A percentile compares a stretch with the other conserved stretches of the same genome.
phyloP scores from a whole-genome alignment of 2,329 filamentous ascomycete species.

The Penicillium olsonii region DNA sequence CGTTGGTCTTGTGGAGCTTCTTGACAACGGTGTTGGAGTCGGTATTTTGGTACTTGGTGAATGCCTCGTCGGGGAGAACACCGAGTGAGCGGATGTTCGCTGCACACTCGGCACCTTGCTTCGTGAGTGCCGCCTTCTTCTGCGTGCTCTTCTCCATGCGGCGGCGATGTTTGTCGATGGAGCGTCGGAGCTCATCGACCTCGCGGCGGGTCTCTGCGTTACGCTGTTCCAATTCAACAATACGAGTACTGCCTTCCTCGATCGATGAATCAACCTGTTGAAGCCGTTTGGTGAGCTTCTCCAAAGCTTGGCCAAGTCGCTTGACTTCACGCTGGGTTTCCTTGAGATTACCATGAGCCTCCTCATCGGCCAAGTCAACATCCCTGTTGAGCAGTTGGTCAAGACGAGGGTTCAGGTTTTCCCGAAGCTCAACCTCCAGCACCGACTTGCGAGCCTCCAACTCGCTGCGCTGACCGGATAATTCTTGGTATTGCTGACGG shows the following conservation, averaged over 20 bases:
- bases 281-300: conserved; percentile 68
- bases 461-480: conserved; percentile 72
- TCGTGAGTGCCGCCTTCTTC: conserved; percentile 76
- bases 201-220: conserved; percentile 67
- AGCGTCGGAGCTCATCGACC: conserved; percentile 72
- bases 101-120: conserved; percentile 76
- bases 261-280: conserved; percentile 73
- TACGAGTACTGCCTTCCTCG: conserved; percentile 58
- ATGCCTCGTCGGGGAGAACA: conserved; percentile 89
- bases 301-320: conserved; percentile 69
- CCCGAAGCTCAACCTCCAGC: conserved; percentile 83
- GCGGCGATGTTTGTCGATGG: conserved; percentile 84
- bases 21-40: conserved; percentile 72
- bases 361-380: conserved; percentile 64
- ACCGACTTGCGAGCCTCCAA: conserved; percentile 79
- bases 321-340: conserved; percentile 81
- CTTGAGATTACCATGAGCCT: conserved; percentile 64
- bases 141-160: conserved; percentile 89
- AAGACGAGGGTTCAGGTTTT: conserved; percentile 82
- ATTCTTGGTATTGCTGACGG: conserved; percentile 72
- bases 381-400: conserved; percentile 81
- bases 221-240: conserved; percentile 61
- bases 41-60: conserved; percentile 84
- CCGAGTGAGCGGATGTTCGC: conserved; percentile 91
- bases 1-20: conserved; percentile 85